Evolutionary conservation across 352 stramenopile genomes (phyloP), one percentile per base, ranked within the genome.

Genomic region (Thraustochytrium sp.): DNA sequence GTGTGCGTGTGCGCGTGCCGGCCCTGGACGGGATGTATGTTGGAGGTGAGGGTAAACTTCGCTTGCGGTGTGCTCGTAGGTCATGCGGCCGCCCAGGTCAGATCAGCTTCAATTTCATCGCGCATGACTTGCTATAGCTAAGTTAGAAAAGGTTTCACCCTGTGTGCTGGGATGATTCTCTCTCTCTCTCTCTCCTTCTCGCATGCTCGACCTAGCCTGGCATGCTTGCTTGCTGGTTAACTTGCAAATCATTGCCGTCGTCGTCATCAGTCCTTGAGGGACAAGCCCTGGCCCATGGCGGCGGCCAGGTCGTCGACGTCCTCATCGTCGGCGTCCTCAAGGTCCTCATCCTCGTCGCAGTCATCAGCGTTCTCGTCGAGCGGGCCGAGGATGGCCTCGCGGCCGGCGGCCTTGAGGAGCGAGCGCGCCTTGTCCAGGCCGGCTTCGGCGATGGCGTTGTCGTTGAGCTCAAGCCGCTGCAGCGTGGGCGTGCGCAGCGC

Each of bases 371-470:
- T 95, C 56, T 95, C 91, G 64, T 93, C 84, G n/a, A 95, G 87
- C 62, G 89, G 91, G 51, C 90, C 91, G 2, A 95, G 88, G 37
- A 91, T 87, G 4, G 72, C 63, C n/a, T 64, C 74, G 73, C 92
- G 92, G 40, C 89, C 89, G 40, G 88, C 84, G 21, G 83, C 83
- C 11, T 85, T 84, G 1, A 95, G 86, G 1, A 89, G 51, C 0
- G 77, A 76, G 84, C 89, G 84, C 31, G 98, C 89, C 18, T 76
- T 56, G 82, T 90, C 89, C 3, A 92, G 90, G 3, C 94, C 94
- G n/a, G 88, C 90, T 18, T 91, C 95, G 54, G 89, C 91, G 26
- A 98, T 90, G 87, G 97, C 92, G 87, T 98, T 98, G 84, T 97
- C 94, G 80, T 98, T 93, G 37, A 97, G 75, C 64, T 93, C 89